Percentiles rank a stretch among this genome's conserved stretches.
phyloP scores from a whole-genome alignment of 1,284 basidiomycete species.

The Baeospora myosura region DNA sequence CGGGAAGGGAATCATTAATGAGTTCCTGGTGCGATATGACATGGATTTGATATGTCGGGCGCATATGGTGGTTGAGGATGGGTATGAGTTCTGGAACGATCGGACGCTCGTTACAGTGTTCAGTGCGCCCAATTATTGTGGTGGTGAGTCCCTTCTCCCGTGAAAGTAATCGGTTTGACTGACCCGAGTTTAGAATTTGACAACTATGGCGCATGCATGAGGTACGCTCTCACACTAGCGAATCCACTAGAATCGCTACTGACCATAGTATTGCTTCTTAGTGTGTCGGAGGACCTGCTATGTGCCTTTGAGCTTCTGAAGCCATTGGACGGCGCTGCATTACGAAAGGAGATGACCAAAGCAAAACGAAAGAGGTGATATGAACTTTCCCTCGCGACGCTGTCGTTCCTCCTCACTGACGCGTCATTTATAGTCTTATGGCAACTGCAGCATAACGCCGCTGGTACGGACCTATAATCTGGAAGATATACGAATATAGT shows the following conservation, averaged over 20 bases:
- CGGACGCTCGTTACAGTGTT: constrained; percentile 97
- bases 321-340: constrained; percentile 88
- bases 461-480: constrained; percentile 2
- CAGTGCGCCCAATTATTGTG: constrained; percentile 95
- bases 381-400: too few relatives aligned
- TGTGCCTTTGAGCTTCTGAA: constrained; percentile 98
- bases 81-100: constrained; percentile 99
- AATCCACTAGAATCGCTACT: too few relatives aligned
- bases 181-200: constrained; percentile 68
- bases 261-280: constrained; percentile 27
- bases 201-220: constrained; percentile 96
- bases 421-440: constrained; percentile 26
- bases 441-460: constrained; percentile 23
- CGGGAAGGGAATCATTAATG: constrained; percentile 95
- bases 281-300: constrained; percentile 93
- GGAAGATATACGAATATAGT: constrained; percentile 15
- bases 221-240: constrained; percentile 32
- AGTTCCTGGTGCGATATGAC: constrained; percentile 88
- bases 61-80: constrained; percentile 99
- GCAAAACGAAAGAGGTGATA: constrained; percentile 94
- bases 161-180: constrained; percentile 10
- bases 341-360: constrained; percentile 99
- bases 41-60: constrained; percentile 99
- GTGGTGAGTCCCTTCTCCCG: constrained; percentile 57
- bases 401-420: not conserved